Base-by-base conservation (phyloP, 495 filamentous ascomycete genomes). In the Amphirosellinia nigrospora region DNA sequence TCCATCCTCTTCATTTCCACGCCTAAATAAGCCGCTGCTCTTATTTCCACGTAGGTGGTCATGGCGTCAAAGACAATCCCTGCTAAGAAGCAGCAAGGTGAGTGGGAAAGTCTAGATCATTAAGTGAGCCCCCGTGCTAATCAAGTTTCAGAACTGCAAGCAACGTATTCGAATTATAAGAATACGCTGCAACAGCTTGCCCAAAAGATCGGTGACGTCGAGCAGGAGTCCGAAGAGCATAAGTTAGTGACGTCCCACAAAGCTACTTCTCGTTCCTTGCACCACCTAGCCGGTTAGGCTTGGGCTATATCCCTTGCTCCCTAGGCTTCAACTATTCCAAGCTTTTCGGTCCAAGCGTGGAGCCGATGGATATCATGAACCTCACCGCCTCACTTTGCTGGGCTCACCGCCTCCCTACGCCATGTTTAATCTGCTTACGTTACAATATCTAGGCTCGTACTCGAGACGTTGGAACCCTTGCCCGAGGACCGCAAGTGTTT, bases 181-280 rank as follows among this genome's bases (percentile, higher is more conserved):
- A 96, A 94, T 79, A 92, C 88, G 32, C 89, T 99, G 63, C 95
- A 98, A 83, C 90, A 94, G 73, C 86, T 99, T 71, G 96, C 96
- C 19, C 89, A 93, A 76, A 98, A 97, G 82, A 97, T 98, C 72
- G 96, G 96, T 9, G 94, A 98, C 77, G 91, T 99, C 63, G 96
- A 99, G 81, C 93, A 96, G 77, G 96, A 99, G 75, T 89, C 93
- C 32, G 96, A 99, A 79, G 96, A 99, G 79, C 96, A 99, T 84
- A 98, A 96, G 96, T 99, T 81, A 81, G 92, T 85, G 53, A 63
- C 63, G 38, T 68, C 56, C 32, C 50, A 21, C 36, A 32, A 28
- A 56, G 59, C 38, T 26, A 15, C 45, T 53, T 64, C 59, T 23
- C 65, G 38, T 69, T 59, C 39, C 52, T 74, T 71, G 73, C 72